Base-by-base conservation (phyloP, 2,329 filamentous ascomycete genomes). In the Dendrostoma leiphaemia region DNA sequence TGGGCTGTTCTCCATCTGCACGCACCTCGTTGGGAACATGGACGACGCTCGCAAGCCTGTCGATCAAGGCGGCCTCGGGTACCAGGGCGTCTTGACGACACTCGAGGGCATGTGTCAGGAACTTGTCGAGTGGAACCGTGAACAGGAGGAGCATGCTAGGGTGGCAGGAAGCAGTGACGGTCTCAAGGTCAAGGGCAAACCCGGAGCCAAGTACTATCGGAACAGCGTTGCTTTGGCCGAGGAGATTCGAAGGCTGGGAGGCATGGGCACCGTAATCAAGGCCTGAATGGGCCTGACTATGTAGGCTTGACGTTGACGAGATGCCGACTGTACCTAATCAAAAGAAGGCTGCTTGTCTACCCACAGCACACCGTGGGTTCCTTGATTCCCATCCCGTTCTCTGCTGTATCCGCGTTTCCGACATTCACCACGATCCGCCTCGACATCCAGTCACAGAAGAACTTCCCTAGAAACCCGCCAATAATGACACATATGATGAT, bases 381-480 rank as follows among this genome's bases (percentile, higher is more conserved):
- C 48, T 78, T 74, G 8, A 77, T 68, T 0, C 69, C 72, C 17
- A 62, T 63, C 1, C 61, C 55, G 31, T 60, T 61, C 23, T 54
- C 64, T 2, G 63, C 57, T 6, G 59, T 59, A 1, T 59, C 61
- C 1, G 69, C 56, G 3, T 53, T 59, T 1, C 48, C 52, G 6
- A 64, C 65, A 28, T 41, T 35, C 13, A 71, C 52, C 0, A 73
- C 67, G n/a, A 79, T 67, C 52, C 69, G 72, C 45, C 70, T 67
- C 23, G 74, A 73, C 63, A 79, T 66, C 78, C 78, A 81, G 63
- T 80, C 77, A 60, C 74, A 79, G n/a, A 79, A 59, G 61, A 80
- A 80, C 66, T 80, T 80, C 55, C 78, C 78, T 41, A 81, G 59
- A 7, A 75, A 74, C 9, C 75, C 75, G 4, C 78, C 78, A 38